Evolutionary conservation across 805 yeast species (phyloP).

Genomic region (Yarrowia sp.): DNA sequence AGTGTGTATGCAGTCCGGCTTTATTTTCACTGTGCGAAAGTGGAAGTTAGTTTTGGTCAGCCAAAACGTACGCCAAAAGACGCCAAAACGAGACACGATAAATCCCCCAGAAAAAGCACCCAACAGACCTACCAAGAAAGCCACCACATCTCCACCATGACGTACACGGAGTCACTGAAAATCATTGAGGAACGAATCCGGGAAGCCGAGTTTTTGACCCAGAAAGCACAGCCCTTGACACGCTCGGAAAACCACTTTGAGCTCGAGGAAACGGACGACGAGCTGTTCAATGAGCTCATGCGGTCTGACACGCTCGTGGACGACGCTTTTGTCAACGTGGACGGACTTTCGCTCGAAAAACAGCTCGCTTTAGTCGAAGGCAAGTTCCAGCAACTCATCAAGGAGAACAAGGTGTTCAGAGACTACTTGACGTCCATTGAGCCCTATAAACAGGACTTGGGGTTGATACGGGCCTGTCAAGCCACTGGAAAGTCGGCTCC

Average conservation of each 20-base stretch:
- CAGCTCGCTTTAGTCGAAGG: slow-evolving; percentile 7
- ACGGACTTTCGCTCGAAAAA: slow-evolving; percentile 2
- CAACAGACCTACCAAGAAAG: too few species aligned
- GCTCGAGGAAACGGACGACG: slow-evolving; percentile 11
- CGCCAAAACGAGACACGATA: background rate
- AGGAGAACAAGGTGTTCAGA: slow-evolving; percentile 16
- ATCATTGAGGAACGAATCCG: background rate
- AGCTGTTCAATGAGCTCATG: slow-evolving; percentile 23
- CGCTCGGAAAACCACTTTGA: background rate
- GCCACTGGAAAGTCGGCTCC: background rate
- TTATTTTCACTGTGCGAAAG: too few species aligned
- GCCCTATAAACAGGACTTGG: slow-evolving; percentile 15
- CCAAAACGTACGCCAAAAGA: too few species aligned
- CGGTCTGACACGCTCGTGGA: slow-evolving; percentile 8
- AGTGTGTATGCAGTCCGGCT: background rate
- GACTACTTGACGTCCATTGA: slow-evolving; percentile 9
- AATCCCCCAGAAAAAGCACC: too few species aligned
- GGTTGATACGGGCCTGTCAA: background rate
- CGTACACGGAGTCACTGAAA: background rate
- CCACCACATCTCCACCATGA: background rate
- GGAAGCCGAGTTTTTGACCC: slow-evolving; percentile 10
- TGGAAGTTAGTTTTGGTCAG: too few species aligned
- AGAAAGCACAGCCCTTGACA: background rate
- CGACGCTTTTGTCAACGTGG: slow-evolving; percentile 9
- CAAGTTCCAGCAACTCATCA: slow-evolving; percentile 12